Evolutionary conservation across 2,329 filamentous ascomycete genomes (phyloP).

Genomic region (Neonectria punicea): DNA sequence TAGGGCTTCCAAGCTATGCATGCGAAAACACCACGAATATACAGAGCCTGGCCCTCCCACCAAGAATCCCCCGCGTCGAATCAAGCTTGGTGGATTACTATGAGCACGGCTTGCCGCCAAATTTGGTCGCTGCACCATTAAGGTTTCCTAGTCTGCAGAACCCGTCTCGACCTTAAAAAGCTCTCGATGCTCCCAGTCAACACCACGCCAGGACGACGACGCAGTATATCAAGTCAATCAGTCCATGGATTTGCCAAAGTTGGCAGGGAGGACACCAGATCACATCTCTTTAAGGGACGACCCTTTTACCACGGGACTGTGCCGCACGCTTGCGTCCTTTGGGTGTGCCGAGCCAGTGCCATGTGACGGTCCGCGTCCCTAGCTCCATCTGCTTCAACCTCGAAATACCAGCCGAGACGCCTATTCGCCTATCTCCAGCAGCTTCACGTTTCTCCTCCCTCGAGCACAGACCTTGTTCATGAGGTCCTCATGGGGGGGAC

Average conservation of each 20-base stretch:
- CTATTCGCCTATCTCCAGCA: background rate
- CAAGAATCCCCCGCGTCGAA: background rate
- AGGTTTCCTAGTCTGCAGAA: conserved; percentile 5
- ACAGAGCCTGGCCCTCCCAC: background rate
- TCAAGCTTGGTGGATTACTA: conserved; percentile 2
- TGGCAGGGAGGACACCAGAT: background rate
- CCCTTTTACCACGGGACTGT: background rate
- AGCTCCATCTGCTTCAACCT: background rate
- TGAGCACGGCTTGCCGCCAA: background rate
- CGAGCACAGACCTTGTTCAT: background rate
- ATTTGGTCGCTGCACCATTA: conserved; percentile 4
- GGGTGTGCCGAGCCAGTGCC: background rate
- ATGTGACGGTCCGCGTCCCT: background rate
- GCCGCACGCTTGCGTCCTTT: background rate
- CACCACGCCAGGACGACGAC: background rate
- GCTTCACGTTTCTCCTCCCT: background rate
- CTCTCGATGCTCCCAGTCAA: background rate
- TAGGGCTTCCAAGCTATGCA: no score
- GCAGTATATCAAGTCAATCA: no score
- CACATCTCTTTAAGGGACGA: background rate
- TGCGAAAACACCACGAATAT: no score
- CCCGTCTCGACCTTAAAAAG: background rate
- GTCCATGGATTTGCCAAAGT: background rate
- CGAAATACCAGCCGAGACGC: background rate
- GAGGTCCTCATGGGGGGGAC: background rate